Base-by-base conservation (phyloP, 2,329 filamentous ascomycete genomes). In the Fonsecaea pedrosoi region DNA sequence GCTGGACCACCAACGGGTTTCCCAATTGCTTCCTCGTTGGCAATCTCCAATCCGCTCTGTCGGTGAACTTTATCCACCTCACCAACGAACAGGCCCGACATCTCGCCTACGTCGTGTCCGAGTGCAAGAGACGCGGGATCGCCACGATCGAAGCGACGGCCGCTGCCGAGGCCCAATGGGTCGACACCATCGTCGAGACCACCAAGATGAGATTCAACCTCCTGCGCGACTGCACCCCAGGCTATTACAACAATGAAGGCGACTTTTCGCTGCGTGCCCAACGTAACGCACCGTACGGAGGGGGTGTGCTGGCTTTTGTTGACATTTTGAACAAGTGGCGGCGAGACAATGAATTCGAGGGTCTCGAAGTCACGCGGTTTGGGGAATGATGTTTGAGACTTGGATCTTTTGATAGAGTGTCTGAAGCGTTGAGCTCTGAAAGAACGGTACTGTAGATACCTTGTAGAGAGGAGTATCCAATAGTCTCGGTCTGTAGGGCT, bases 231-330 rank as follows among this genome's bases (percentile, higher is more conserved):
- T 70, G 69, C 59, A 70, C 69, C 2, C 69, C 69, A 2, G 67
- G 69, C 2, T 70, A 70, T 32, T 70, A 69, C 50, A 70, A 69
- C 58, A 69, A 70, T 21, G 69, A 70, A 35, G 69, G 64, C 21
- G 62, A 35, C 4, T 54, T 54, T 4, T 56, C 60, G 32, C 4
- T 53, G 10, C 32, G n/a, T 10, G 60, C 18, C 9, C 59, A 56
- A 35, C 64, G 40, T 15, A 65, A 68, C 54, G 63, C 66, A 12
- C 67, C 54, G 18, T 70, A 70, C 30, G 69, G 69, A 32, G 66
- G 25, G 7, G 69, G 69, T 2, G 60, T 61, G 1, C 48, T 62
- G 7, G 56, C 61, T 9, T 70, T 69, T 42, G 32, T 67, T 32
- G 55, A 69, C 18, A 13, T 70, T 21, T n/a, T 70, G 63, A 34